Conservation (phyloP, 129 eudicot species). For the Smallanthus sonchifolius region DNA sequence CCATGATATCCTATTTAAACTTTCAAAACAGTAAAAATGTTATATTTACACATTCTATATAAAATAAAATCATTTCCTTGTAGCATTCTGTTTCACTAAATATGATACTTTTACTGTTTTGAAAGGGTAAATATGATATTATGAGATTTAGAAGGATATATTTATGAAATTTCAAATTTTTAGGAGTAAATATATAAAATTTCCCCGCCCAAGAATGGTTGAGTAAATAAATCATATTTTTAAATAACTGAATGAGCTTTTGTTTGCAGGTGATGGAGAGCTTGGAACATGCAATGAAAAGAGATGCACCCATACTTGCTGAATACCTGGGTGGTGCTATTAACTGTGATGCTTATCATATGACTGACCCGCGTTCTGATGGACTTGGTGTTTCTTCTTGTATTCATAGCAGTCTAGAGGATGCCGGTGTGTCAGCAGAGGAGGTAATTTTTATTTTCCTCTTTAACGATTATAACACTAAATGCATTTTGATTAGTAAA, state of each 20-base stretch:
- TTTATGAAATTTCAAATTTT: neutral
- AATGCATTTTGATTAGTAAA: neutral
- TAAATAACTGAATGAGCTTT: neutral
- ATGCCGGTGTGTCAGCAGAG: constrained; percentile 96
- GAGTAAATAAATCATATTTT: neutral
- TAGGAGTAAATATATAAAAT: neutral
- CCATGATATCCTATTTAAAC: neutral
- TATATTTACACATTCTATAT: neutral
- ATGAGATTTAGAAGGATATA: neutral
- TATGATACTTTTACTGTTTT: neutral
- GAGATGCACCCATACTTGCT: constrained; percentile 93
- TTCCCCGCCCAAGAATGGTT: neutral
- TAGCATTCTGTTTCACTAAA: neutral
- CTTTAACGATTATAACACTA: neutral
- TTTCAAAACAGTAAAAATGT: neutral
- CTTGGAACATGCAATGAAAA: constrained; percentile 96
- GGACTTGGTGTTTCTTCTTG: constrained; percentile 99
- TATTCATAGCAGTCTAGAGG: constrained; percentile 61
- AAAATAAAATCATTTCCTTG: neutral
- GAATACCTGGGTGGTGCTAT: constrained; percentile 97
- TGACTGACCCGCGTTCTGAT: constrained; percentile 97
- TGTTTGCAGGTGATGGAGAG: constrained; percentile 92
- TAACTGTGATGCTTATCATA: constrained; percentile 97
- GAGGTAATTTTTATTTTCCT: constrained; percentile 51
- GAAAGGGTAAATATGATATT: neutral